These are phyloP conservation scores for Xylaria sp. DNA, from an alignment of 2,329 filamentous ascomycete species.

Conservation along the genomic window DNA sequence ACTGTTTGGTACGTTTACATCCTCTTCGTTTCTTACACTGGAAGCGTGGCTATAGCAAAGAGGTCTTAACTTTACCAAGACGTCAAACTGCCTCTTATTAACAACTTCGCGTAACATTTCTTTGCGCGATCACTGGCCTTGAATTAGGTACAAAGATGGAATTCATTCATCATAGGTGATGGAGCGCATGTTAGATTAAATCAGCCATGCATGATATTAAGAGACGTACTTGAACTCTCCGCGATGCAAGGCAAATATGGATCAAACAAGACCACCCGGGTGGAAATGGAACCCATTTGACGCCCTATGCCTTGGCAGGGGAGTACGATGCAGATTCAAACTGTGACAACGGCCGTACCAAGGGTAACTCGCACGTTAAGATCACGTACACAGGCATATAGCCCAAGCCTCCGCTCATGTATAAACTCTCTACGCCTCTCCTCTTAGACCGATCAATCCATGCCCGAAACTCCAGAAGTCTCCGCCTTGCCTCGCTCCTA, in stretches of 20 bases:
- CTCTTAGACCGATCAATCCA: conserved; percentile 7
- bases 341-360: conserved; percentile 4
- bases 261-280: conserved; percentile 24
- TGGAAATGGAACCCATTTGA: conserved; percentile 25
- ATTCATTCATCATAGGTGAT: conserved; percentile 1
- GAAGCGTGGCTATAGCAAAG: not conserved
- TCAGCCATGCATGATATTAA: conserved; percentile 25
- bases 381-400: not conserved
- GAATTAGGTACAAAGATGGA: not conserved
- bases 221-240: conserved; percentile 23
- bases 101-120: too few relatives aligned
- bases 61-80: not conserved
- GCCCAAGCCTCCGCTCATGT: conserved; percentile 13
- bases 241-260: conserved; percentile 16
- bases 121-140: not conserved
- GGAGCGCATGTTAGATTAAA: conserved; percentile 23
- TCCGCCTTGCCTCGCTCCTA: conserved; percentile 2
- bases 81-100: too few relatives aligned
- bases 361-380: conserved; percentile 2
- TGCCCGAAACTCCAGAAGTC: conserved; percentile 16
- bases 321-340: conserved; percentile 7
- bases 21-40: not conserved
- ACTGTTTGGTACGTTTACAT: not conserved
- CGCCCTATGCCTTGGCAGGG: conserved; percentile 18
- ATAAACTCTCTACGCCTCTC: conserved; percentile 4